These are phyloP conservation scores for Holtermanniella nyarrowii DNA, from an alignment of 768 basidiomycete species.

Conservation along the genomic window DNA sequence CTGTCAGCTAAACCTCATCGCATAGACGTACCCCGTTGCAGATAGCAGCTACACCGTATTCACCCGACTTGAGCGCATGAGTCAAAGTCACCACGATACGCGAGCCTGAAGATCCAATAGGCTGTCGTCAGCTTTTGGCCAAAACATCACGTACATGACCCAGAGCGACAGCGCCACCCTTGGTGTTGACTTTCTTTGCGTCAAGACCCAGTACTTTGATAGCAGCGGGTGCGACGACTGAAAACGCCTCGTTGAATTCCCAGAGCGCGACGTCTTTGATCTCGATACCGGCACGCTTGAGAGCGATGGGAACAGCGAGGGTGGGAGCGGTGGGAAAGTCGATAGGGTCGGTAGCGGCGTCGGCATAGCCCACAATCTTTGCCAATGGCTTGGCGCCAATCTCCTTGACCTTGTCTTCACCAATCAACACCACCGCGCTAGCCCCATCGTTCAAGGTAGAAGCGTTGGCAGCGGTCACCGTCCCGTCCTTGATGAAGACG, in stretches of 20 bases:
- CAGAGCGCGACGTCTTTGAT: constrained; percentile 77
- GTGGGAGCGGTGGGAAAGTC: constrained; percentile 96
- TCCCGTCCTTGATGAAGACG: constrained; percentile 76
- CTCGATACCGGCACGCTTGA: constrained; percentile 74
- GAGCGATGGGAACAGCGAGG: constrained; percentile 74
- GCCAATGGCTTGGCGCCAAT: constrained; percentile 88
- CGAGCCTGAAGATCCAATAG: constrained; percentile 90
- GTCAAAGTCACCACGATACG: constrained; percentile 88
- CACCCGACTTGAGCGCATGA: constrained; percentile 78
- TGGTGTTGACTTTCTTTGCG: constrained; percentile 71
- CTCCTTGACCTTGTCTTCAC: constrained; percentile 81
- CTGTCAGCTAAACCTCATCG: not conserved
- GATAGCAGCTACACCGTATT: constrained; percentile 91
- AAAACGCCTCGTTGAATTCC: constrained; percentile 98
- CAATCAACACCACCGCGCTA: constrained; percentile 88
- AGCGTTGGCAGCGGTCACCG: constrained; percentile 93
- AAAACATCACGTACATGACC: constrained; percentile 45
- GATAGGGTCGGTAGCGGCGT: constrained; percentile 90
- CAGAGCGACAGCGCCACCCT: constrained; percentile 88
- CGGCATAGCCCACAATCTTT: constrained; percentile 86
- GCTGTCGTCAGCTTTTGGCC: constrained; percentile 42
- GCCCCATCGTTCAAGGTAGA: constrained; percentile 93
- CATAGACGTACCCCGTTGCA: constrained; percentile 66
- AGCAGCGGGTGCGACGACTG: constrained; percentile 78
- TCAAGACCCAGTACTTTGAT: constrained; percentile 79